A percentile compares a stretch with the other conserved stretches of the same genome.
Conservation (phyloP, 345 rosid genomes). For the Brassica juncea region DNA sequence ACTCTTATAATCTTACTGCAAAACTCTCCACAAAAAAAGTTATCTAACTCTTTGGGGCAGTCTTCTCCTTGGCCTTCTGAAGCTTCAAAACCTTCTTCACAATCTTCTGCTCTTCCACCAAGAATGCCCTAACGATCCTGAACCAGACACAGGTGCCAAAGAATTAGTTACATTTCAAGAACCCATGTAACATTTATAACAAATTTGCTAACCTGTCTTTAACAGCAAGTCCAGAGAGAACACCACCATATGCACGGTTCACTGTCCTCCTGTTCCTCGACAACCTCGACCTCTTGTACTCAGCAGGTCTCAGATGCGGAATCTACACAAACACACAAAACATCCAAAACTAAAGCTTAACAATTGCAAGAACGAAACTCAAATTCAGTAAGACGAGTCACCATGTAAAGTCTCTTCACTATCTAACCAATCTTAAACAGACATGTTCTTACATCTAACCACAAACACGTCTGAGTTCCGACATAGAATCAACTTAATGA, state of each 20-base stretch:
- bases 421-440: no score
- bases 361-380: not conserved
- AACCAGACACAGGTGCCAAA: not conserved
- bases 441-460: not conserved
- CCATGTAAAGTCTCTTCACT: not conserved
- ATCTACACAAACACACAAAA: slow-evolving; percentile 40
- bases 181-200: not conserved
- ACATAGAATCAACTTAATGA: not conserved
- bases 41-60: slow-evolving; percentile 47
- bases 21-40: not conserved
- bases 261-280: slow-evolving; percentile 78
- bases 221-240: slow-evolving; percentile 74
- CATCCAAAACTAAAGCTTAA: not conserved
- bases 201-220: slow-evolving; percentile 56
- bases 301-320: slow-evolving; percentile 85
- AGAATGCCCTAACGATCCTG: slow-evolving; percentile 67
- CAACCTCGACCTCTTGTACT: slow-evolving; percentile 75
- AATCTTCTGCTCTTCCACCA: slow-evolving; percentile 78
- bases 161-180: not conserved
- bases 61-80: slow-evolving; percentile 61
- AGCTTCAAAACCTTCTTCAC: slow-evolving; percentile 74
- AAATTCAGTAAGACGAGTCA: not conserved
- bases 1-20: slow-evolving; percentile 2
- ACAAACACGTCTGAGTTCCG: not conserved
- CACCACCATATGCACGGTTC: slow-evolving; percentile 84